Conservation (phyloP, 306 rosid species). For the Prunus davidiana region DNA sequence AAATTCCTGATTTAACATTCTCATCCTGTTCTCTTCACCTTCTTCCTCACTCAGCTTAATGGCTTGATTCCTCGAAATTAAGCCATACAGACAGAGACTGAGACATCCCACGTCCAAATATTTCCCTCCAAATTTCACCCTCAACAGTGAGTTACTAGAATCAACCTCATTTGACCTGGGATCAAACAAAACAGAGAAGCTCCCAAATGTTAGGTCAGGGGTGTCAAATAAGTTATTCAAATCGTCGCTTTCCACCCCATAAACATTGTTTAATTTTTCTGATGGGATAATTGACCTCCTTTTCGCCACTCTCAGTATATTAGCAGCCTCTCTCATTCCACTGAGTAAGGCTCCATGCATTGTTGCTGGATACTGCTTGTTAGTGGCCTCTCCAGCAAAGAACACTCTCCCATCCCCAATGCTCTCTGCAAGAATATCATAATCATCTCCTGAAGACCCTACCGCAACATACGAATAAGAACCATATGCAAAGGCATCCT, state of each 20-base stretch:
- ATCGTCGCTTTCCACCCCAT: constrained; percentile 37
- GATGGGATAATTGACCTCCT: constrained; percentile 31
- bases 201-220: constrained; percentile 65
- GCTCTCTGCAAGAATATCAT: constrained; percentile 76
- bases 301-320: constrained; percentile 69
- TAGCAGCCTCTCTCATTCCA: constrained; percentile 96
- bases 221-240: constrained; percentile 46
- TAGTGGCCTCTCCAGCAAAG: constrained; percentile 92
- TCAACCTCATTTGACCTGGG: constrained; percentile 47
- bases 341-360: constrained; percentile 95
- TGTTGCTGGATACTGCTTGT: constrained; percentile 86
- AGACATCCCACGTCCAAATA: constrained; percentile 26
- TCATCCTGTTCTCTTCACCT: constrained; percentile 56
- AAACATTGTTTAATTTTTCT: constrained; percentile 23
- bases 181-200: constrained; percentile 66
- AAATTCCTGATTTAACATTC: constrained; percentile 43
- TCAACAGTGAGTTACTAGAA: constrained; percentile 47
- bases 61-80: constrained; percentile 51
- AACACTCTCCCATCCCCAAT: constrained; percentile 75
- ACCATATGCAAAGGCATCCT: constrained; percentile 63
- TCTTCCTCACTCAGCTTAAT: constrained; percentile 54
- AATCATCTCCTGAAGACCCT: constrained; percentile 87
- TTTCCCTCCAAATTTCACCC: constrained; percentile 56
- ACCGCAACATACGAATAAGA: constrained; percentile 89
- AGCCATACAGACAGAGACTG: constrained; percentile 40